phyloP scores from a whole-genome alignment of 2,329 filamentous ascomycete species.

The Fusarium nygamai region DNA sequence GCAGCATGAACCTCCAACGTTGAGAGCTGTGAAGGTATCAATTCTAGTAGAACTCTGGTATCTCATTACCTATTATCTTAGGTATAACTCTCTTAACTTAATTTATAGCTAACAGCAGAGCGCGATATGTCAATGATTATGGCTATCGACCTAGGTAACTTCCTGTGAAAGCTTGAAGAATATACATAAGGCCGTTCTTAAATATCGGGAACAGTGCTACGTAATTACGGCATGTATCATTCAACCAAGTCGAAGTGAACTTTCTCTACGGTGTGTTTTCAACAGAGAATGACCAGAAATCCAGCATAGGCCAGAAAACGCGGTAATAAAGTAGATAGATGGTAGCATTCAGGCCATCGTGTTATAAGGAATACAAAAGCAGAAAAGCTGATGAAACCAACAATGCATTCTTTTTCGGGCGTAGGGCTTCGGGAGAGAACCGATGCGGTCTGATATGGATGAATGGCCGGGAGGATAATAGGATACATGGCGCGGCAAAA shows the following conservation, averaged over 20 bases:
- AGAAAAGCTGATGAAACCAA: slow-evolving; percentile 4
- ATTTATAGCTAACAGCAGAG: not conserved
- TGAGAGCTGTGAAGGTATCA: not conserved
- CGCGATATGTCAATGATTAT: not conserved
- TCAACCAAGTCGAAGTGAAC: not conserved
- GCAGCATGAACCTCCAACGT: not conserved
- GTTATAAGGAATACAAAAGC: not conserved
- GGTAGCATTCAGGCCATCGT: not conserved
- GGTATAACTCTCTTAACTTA: not conserved
- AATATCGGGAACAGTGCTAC: not conserved
- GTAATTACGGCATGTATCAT: not conserved
- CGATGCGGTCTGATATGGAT: slow-evolving; percentile 14
- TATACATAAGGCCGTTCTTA: not conserved
- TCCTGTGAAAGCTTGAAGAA: not conserved
- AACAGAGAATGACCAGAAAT: not conserved
- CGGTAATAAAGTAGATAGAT: not conserved
- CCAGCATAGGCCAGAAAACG: not conserved
- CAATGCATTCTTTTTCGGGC: slow-evolving; percentile 30
- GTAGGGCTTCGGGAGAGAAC: slow-evolving; percentile 30
- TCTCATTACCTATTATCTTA: not conserved
- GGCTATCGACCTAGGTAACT: not conserved
- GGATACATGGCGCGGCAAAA: not conserved
- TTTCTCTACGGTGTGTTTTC: not conserved
- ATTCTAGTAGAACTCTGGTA: not conserved
- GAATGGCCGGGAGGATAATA: not conserved